Evolutionary conservation across 495 filamentous ascomycete species (phyloP).

Genomic region (Annulohypoxylon maeteangense): DNA sequence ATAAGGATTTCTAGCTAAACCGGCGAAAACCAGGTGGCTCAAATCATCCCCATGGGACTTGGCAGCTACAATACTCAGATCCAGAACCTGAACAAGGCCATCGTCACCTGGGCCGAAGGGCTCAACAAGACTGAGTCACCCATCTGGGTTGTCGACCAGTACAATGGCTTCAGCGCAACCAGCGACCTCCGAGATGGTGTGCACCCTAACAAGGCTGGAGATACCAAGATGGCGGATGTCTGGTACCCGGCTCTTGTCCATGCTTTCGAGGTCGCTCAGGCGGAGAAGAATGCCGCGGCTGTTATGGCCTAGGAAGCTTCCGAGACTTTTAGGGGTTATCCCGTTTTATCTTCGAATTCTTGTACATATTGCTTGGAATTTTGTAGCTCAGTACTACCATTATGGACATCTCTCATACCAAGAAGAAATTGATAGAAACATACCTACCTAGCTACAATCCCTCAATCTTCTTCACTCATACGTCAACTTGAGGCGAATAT

Average conservation of each 20-base stretch:
- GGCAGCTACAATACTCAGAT: slow-evolving; percentile 53
- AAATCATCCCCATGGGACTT: slow-evolving; percentile 62
- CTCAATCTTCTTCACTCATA: neutral
- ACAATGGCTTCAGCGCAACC: slow-evolving; percentile 54
- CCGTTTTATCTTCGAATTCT: neutral
- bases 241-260: slow-evolving; percentile 59
- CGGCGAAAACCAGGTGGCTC: slow-evolving; percentile 56
- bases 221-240: slow-evolving; percentile 57
- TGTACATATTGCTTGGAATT: neutral
- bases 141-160: slow-evolving; percentile 64
- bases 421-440: neutral
- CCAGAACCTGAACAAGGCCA: slow-evolving; percentile 59
- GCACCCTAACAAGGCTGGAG: slow-evolving; percentile 59
- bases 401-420: neutral
- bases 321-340: neutral
- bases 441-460: neutral
- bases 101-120: slow-evolving; percentile 56
- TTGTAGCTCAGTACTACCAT: neutral
- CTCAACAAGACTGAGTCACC: slow-evolving; percentile 60
- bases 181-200: slow-evolving; percentile 60
- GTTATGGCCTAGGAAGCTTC: slow-evolving; percentile 18
- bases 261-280: slow-evolving; percentile 48
- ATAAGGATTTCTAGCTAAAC: neutral
- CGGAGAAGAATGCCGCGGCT: slow-evolving; percentile 35
- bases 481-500: neutral